Evolutionary conservation across 345 rosid genomes (phyloP), one percentile per base, ranked within the genome.

Genomic region (Eucalyptus pauciflora): DNA sequence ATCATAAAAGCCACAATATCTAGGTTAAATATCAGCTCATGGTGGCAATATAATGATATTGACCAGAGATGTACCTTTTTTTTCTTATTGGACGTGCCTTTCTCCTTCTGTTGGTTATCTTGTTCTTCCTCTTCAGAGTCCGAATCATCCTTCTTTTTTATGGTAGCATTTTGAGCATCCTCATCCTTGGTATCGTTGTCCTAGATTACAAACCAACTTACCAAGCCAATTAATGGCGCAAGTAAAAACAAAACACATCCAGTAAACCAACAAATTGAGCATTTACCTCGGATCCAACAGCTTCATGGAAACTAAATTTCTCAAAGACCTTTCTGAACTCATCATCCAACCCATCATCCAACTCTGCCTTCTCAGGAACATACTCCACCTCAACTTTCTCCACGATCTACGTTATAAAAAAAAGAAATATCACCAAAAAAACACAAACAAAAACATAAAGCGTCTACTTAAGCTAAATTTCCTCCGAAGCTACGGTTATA

Each of bases 351-450:
- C 95, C 96, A 90, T 94, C 99, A 29, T 93, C 99, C 87, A 98
- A 91, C 91, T 95, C 99, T 10, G 97, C 94, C 90, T 95, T 94
- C 87, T 98, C 99, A 1, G 98, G 99, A 24, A 97, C 95, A 92
- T 98, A 98, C 93, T 98, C 99, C 62, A 98, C 90, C 67, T 92
- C 94, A 86, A 98, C 94, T 90, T 96, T 92, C 91, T 96, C 99
- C 76, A 87, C 50, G 16, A 87, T 91, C 99, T 97, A 93, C n/a
- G 45, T 76, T 11, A 6, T 76, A 76, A 41, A 41, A 41, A 76
- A 2, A 76, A 20, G 48, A 76, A 37, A 20, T 76, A 76, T 76
- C 83, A 76, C 48, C 27, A 76, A 41, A 37, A 76, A 10, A 37
- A 71, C 7, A 41, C 20, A 10, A 10, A 71, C 25, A 76, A 41